Evolutionary conservation across 2,329 filamentous ascomycete species (phyloP).

Genomic region (Tolypocladium amazonense): DNA sequence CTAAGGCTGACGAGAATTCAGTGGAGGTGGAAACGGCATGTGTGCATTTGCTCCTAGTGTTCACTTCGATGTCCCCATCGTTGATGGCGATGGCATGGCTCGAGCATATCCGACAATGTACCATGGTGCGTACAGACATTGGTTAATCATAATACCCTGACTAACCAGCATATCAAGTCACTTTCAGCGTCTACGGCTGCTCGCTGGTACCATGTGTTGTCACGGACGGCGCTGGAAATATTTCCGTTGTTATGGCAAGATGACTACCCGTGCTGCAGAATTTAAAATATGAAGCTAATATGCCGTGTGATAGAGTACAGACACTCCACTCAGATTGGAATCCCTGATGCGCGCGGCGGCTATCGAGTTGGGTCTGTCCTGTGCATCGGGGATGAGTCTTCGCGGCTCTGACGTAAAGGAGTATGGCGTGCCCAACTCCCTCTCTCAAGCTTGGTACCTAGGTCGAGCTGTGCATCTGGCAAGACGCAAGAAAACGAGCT

Average conservation of each 20-base stretch:
- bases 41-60: constrained; percentile 20
- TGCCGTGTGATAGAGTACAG: constrained; percentile 14
- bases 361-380: constrained; percentile 27
- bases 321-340: constrained; percentile 23
- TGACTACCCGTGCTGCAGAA: not conserved
- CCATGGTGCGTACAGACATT: constrained; percentile 13
- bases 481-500: constrained; percentile 15
- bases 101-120: constrained; percentile 27
- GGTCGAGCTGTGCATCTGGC: constrained; percentile 20
- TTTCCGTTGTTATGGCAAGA: constrained; percentile 19
- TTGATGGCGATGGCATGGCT: constrained; percentile 27
- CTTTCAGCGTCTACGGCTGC: constrained; percentile 26
- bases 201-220: constrained; percentile 24
- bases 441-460: constrained; percentile 23
- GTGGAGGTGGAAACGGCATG: constrained; percentile 28
- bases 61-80: constrained; percentile 23
- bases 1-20: constrained; percentile 2
- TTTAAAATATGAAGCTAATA: not conserved
- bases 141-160: accelerated
- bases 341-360: constrained; percentile 22
- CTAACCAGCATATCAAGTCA: constrained; percentile 13
- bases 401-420: constrained; percentile 21
- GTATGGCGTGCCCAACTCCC: constrained; percentile 19
- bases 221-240: constrained; percentile 25
- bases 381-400: constrained; percentile 22